Conservation (phyloP, 2,329 filamentous ascomycete species). For the Didymella exigua region DNA sequence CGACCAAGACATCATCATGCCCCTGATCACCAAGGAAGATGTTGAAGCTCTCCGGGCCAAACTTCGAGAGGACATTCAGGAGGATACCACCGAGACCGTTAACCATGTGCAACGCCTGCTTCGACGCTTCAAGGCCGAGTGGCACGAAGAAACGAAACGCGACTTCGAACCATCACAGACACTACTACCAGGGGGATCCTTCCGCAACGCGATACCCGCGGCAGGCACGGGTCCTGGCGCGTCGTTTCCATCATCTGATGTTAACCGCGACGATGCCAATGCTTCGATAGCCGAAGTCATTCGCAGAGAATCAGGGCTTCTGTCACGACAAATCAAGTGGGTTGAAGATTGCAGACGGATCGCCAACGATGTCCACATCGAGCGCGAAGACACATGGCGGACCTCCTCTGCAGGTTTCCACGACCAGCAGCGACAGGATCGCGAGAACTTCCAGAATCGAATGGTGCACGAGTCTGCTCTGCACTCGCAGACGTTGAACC, state of each 20-base stretch:
- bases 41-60: conserved; percentile 25
- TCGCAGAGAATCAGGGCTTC: conserved; percentile 31
- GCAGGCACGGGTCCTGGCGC: conserved; percentile 2
- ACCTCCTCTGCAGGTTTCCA: conserved; percentile 49
- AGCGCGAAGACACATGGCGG: conserved; percentile 50
- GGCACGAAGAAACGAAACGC: conserved; percentile 24
- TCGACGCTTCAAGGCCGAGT: conserved; percentile 50
- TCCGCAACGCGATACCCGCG: neutral
- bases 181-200: neutral
- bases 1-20: conserved; percentile 25
- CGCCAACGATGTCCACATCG: conserved; percentile 41
- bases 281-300: conserved; percentile 21
- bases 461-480: conserved; percentile 40
- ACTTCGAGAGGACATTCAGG: conserved; percentile 32
- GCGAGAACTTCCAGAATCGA: conserved; percentile 44
- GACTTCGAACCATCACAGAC: conserved; percentile 11
- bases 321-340: conserved; percentile 47
- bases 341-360: conserved; percentile 49
- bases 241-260: conserved; percentile 22
- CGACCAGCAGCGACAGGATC: conserved; percentile 42
- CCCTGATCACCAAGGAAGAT: conserved; percentile 29
- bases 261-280: conserved; percentile 13
- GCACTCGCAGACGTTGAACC: conserved; percentile 37
- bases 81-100: conserved; percentile 50
- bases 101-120: conserved; percentile 57